phyloP scores from a whole-genome alignment of 1,139 yeast genomes.

The Yamadazyma dendronema region DNA sequence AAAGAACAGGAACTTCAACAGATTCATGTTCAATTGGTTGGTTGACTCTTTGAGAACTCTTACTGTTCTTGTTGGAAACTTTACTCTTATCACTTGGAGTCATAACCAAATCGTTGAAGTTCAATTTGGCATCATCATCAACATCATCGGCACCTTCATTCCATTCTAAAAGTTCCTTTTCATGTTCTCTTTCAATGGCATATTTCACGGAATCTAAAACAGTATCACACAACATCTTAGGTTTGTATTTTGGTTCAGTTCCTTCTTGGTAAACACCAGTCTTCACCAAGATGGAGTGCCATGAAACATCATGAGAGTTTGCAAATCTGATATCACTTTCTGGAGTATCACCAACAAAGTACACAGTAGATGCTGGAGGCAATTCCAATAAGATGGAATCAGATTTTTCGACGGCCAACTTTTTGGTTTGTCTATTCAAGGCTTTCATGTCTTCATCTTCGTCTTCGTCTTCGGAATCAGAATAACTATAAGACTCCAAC shows the following conservation, averaged over 20 bases:
- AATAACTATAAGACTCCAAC: constrained; percentile 35
- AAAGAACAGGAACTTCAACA: constrained; percentile 42
- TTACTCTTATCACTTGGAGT: constrained; percentile 41
- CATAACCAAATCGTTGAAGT: constrained; percentile 49
- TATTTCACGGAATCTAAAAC: constrained; percentile 80
- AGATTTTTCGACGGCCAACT: constrained; percentile 27
- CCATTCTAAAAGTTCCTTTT: constrained; percentile 70
- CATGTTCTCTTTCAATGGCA: constrained; percentile 80
- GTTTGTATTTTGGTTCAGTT: constrained; percentile 72
- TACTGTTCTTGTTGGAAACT: constrained; percentile 4
- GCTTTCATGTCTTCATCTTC: constrained; percentile 19
- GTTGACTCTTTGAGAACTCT: neutral
- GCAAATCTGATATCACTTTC: constrained; percentile 88
- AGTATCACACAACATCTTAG: constrained; percentile 68
- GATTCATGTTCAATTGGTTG: constrained; percentile 36
- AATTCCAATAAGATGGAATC: constrained; percentile 52
- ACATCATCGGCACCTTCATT: constrained; percentile 47
- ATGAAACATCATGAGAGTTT: constrained; percentile 76
- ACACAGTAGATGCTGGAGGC: constrained; percentile 83
- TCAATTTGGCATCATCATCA: constrained; percentile 36
- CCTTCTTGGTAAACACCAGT: constrained; percentile 87
- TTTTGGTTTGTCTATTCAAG: constrained; percentile 17
- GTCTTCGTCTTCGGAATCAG: constrained; percentile 28
- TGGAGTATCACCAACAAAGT: constrained; percentile 92
- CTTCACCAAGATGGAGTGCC: constrained; percentile 82